Percentiles rank a stretch among this genome's conserved stretches.
Conservation (phyloP, 768 basidiomycete species). For the Pleurotus salmoneostramineus region DNA sequence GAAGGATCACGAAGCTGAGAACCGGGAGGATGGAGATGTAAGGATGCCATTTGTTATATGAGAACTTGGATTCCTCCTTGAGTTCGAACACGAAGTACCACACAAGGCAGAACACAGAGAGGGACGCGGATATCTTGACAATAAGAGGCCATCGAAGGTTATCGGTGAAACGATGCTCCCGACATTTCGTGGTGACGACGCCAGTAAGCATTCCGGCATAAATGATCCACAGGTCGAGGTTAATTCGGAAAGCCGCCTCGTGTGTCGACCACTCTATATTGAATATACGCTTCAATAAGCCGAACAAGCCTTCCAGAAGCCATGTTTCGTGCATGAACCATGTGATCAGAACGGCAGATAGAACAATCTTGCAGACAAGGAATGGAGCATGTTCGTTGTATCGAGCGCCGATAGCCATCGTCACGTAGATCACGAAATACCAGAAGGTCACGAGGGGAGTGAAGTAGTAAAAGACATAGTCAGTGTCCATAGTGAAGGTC, state of each 20-base stretch:
- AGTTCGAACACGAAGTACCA: constrained; percentile 89
- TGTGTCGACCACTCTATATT: constrained; percentile 78
- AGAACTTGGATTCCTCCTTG: constrained; percentile 70
- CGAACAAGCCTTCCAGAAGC: constrained; percentile 64
- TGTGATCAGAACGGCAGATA: constrained; percentile 62
- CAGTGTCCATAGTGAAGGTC: constrained; percentile 88
- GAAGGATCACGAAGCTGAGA: constrained; percentile 65
- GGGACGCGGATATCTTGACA: constrained; percentile 42
- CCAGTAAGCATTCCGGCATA: constrained; percentile 84
- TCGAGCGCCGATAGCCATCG: constrained; percentile 65
- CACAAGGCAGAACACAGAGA: constrained; percentile 48
- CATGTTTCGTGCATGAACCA: constrained; percentile 61
- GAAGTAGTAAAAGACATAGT: constrained; percentile 91
- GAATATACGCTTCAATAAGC: constrained; percentile 58
- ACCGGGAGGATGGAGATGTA: constrained; percentile 82
- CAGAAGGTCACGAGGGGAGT: constrained; percentile 87
- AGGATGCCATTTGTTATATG: constrained; percentile 84
- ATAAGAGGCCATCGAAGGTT: constrained; percentile 59
- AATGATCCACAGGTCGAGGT: constrained; percentile 85
- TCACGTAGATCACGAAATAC: constrained; percentile 83
- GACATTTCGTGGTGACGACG: constrained; percentile 68
- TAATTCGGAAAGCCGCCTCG: constrained; percentile 89
- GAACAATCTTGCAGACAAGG: constrained; percentile 64
- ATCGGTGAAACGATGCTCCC: constrained; percentile 68
- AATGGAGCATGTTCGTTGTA: constrained; percentile 70